These are phyloP conservation scores for Beta corolliflora DNA, from an alignment of 179 eudicot species.

Conservation along the genomic window DNA sequence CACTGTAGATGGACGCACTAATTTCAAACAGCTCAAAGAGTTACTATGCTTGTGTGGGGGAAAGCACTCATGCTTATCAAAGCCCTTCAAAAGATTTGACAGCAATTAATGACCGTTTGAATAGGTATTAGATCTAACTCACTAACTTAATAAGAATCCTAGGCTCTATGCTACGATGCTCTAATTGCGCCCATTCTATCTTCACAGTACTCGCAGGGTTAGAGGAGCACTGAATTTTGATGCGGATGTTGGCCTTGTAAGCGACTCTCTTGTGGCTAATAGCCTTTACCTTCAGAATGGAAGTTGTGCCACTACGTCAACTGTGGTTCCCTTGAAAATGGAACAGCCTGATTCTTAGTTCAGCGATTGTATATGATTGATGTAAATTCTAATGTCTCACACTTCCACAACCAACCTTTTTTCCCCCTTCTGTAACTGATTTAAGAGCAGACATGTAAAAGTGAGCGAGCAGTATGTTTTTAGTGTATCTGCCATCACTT, in stretches of 20 bases:
- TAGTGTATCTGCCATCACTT: constrained; percentile 39
- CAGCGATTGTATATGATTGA: constrained; percentile 18
- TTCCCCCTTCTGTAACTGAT: constrained; percentile 11
- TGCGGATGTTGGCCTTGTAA: constrained; percentile 77
- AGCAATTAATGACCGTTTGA: constrained; percentile 88
- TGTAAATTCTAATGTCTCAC: constrained; percentile 35
- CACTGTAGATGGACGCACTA: constrained; percentile 80
- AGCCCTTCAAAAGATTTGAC: constrained; percentile 98
- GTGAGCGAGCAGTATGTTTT: constrained; percentile 38
- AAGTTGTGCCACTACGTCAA: constrained; percentile 42
- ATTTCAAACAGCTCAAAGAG: constrained; percentile 86
- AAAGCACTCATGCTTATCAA: constrained; percentile 95
- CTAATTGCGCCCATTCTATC: background rate
- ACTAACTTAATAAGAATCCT: background rate
- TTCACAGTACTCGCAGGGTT: constrained; percentile 56
- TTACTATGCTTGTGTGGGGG: constrained; percentile 98
- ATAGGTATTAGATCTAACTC: constrained; percentile 42
- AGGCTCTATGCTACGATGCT: background rate
- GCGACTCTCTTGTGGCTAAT: constrained; percentile 86
- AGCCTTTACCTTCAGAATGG: constrained; percentile 75
- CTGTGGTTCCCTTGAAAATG: constrained; percentile 51
- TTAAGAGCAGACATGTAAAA: constrained; percentile 11
- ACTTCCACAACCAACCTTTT: constrained; percentile 5
- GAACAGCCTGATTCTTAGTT: constrained; percentile 66
- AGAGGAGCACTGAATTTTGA: constrained; percentile 68